Percentiles rank a stretch among this genome's conserved stretches.
These are phyloP conservation scores for Ophiostoma tasmaniense DNA, from an alignment of 2,329 filamentous ascomycete species.

Conservation along the genomic window DNA sequence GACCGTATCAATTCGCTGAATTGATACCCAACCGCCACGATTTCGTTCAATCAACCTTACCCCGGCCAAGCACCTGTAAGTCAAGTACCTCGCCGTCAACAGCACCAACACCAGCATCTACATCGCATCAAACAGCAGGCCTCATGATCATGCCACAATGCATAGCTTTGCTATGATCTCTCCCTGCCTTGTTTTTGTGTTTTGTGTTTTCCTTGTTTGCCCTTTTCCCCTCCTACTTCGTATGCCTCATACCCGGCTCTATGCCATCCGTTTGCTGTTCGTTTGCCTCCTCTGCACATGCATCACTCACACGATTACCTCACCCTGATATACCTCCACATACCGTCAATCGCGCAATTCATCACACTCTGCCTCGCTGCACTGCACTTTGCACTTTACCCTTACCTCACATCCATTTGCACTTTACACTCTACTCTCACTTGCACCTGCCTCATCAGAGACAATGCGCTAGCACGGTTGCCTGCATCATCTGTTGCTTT, in stretches of 20 bases:
- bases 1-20: slow-evolving; percentile 1
- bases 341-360: not conserved
- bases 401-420: no score
- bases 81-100: not conserved
- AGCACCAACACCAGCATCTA: not conserved
- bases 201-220: no score
- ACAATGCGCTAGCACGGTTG: not conserved
- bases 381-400: not conserved
- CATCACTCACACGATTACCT: not conserved
- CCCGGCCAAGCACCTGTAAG: slow-evolving; percentile 1
- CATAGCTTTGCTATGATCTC: no score
- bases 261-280: not conserved
- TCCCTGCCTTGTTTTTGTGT: no score
- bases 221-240: no score
- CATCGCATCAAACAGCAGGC: not conserved
- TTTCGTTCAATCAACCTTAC: not conserved
- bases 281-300: not conserved
- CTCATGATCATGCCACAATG: no score
- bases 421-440: not conserved
- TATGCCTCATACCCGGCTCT: not conserved
- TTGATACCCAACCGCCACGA: slow-evolving; percentile 1
- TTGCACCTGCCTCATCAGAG: not conserved
- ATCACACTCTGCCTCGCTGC: not conserved
- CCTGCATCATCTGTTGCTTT: not conserved
- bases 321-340: not conserved